Conservation (phyloP, 2,329 filamentous ascomycete species). For the Hortaea sp. region DNA sequence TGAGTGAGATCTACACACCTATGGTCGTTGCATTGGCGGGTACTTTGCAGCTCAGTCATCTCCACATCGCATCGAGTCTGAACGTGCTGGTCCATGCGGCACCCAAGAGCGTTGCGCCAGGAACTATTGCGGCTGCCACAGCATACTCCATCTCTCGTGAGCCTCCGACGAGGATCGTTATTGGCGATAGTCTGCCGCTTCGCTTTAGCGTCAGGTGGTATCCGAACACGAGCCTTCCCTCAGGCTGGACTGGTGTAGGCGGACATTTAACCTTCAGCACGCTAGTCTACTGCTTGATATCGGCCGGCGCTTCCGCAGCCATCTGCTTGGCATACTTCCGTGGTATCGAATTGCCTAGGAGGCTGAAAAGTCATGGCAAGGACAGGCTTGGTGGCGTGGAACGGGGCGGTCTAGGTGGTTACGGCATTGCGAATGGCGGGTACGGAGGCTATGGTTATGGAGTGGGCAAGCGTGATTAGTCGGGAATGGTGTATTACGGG, state of each 20-base stretch:
- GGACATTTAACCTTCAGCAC: slow-evolving; percentile 42
- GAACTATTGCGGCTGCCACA: slow-evolving; percentile 75
- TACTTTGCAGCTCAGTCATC: slow-evolving; percentile 75
- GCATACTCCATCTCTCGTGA: slow-evolving; percentile 66
- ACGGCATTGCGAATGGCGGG: slow-evolving; percentile 28
- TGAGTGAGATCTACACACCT: slow-evolving; percentile 55
- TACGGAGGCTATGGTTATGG: slow-evolving; percentile 13
- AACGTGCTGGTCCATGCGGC: slow-evolving; percentile 75
- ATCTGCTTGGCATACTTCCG: slow-evolving; percentile 46
- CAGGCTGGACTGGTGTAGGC: slow-evolving; percentile 42
- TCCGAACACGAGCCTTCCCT: slow-evolving; percentile 59
- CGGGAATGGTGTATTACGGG: neutral
- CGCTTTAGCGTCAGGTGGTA: slow-evolving; percentile 81
- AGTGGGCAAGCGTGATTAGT: slow-evolving; percentile 35
- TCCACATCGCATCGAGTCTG: slow-evolving; percentile 82
- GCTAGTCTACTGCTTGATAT: slow-evolving; percentile 39
- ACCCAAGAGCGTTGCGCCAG: slow-evolving; percentile 43
- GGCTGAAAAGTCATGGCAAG: slow-evolving; percentile 47
- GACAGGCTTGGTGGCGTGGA: slow-evolving; percentile 37
- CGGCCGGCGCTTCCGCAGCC: slow-evolving; percentile 37
- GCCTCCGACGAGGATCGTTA: slow-evolving; percentile 58
- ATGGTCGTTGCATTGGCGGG: slow-evolving; percentile 83
- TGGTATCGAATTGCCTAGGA: slow-evolving; percentile 41
- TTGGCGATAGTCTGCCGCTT: slow-evolving; percentile 75
- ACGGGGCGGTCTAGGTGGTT: slow-evolving; percentile 31